Evolutionary conservation across 2,329 filamentous ascomycete species (phyloP).

Genomic region (Simplicillium sp.): DNA sequence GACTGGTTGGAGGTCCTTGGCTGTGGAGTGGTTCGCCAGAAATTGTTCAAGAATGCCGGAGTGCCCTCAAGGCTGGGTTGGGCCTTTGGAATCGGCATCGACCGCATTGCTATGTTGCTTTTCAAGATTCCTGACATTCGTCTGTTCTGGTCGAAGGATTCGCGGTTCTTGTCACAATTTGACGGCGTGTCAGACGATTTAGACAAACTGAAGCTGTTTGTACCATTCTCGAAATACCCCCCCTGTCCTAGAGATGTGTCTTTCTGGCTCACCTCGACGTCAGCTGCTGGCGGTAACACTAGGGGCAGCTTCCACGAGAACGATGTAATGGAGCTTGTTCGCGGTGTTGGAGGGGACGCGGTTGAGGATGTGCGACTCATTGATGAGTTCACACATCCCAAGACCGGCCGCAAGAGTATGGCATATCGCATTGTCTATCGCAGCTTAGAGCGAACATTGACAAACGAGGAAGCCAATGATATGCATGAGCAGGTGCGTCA

Average conservation of each 20-base stretch:
- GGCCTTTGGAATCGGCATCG: constrained; percentile 92
- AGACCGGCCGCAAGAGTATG: constrained; percentile 71
- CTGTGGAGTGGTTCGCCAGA: constrained; percentile 82
- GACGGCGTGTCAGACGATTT: constrained; percentile 45
- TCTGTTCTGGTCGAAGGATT: constrained; percentile 86
- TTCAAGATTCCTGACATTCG: constrained; percentile 95
- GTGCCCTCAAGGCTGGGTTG: constrained; percentile 72
- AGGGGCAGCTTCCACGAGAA: constrained; percentile 71
- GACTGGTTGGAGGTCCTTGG: constrained; percentile 95
- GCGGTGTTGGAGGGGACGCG: constrained; percentile 69
- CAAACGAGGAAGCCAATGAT: constrained; percentile 67
- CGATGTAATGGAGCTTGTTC: constrained; percentile 92
- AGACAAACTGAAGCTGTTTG: constrained; percentile 51
- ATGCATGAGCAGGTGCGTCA: constrained; percentile 61
- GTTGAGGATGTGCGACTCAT: constrained; percentile 81
- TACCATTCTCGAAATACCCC: constrained; percentile 86
- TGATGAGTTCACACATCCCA: constrained; percentile 84
- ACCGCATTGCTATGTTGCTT: constrained; percentile 93
- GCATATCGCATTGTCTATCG: constrained; percentile 93
- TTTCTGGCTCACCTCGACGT: constrained; percentile 64
- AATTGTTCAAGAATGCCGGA: constrained; percentile 67
- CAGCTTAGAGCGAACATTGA: constrained; percentile 83
- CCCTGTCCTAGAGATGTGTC: constrained; percentile 85
- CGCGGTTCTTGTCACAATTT: constrained; percentile 83
- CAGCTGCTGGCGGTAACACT: constrained; percentile 37